A percentile compares a stretch with the other conserved stretches of the same genome.
Evolutionary conservation across 176 grass and related monocot genomes (phyloP).

Genomic region (Areca catechu): DNA sequence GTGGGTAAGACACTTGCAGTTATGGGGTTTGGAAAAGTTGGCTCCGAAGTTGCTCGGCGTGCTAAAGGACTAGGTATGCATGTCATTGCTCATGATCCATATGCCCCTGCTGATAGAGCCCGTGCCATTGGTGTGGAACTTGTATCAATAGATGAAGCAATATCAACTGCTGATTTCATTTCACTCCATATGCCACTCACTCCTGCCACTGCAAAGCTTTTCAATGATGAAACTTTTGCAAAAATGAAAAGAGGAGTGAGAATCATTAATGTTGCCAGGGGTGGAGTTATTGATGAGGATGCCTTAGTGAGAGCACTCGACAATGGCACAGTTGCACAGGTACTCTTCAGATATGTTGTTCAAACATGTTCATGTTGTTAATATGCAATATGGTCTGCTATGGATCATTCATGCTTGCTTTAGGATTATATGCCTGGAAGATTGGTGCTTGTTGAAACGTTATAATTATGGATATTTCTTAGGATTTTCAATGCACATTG

Average conservation of each 20-base stretch:
- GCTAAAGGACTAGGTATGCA: constrained; percentile 79
- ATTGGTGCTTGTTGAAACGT: too few species aligned
- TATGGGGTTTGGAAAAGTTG: constrained; percentile 93
- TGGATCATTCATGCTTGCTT: too few species aligned
- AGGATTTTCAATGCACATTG: too few species aligned
- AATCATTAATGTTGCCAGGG: constrained; percentile 90
- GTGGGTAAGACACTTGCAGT: constrained; percentile 76
- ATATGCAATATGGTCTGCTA: too few species aligned
- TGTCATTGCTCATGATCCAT: constrained; percentile 71
- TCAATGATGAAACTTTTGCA: constrained; percentile 69
- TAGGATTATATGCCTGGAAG: too few species aligned
- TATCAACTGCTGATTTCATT: constrained; percentile 77
- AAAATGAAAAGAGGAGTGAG: constrained; percentile 70
- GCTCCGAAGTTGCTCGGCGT: constrained; percentile 76
- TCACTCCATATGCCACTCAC: constrained; percentile 92
- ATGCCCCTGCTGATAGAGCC: constrained; percentile 72
- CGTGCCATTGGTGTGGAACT: constrained; percentile 70
- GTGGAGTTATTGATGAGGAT: constrained; percentile 88
- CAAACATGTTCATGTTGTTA: neutral
- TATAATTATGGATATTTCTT: too few species aligned
- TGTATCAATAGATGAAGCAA: constrained; percentile 76
- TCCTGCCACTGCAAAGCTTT: constrained; percentile 55
- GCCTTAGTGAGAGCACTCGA: constrained; percentile 75
- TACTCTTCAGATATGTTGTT: constrained; percentile 25
- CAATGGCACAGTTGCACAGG: constrained; percentile 73